Base-by-base conservation (phyloP, 148 eudicot genomes). In the Rhododendron vialii region DNA sequence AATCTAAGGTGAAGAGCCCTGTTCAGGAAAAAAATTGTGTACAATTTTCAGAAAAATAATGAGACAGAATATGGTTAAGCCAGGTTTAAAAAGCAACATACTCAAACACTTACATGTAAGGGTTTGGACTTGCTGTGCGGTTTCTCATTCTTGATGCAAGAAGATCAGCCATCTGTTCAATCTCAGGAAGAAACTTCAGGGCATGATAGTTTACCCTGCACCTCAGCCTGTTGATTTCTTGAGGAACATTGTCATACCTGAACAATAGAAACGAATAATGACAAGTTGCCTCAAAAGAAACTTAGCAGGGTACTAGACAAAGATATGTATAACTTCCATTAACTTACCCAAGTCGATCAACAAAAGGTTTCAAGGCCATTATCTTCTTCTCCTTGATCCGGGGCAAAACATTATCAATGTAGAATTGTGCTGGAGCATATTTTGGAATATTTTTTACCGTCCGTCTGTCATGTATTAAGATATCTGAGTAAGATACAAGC, bases 1-100 rank as follows among this genome's bases (percentile, higher is more conserved):
- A 97, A 97, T 88, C 99, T 93, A 85, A 97, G 95, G 90, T 97
- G 99, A 90, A 97, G 99, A 84, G 99, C 99, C 98, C 99, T 97
- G 95, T 73, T 80, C 55, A 91, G 33, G 59, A 53, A 59, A 8
- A 81, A 82, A 84, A 17, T n/a, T 53, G 74, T 43, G 77, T 88
- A 48, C 43, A 74, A 74, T 20, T 47, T 11, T 5, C 14, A 55
- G 61, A 43, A 30, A 50, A 22, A 35, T 45, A 76, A 73, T 14
- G 4, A 83, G 82, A 35, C 5, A 51, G 12, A 35, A 59, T 55
- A 76, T 67, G 24, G 12, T 2, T 65, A 78, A 78, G 36, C 55
- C 33, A 69, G 24, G 80, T 18, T 84, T 61, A 36, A 28, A 53
- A 76, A 22, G 15, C 45, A 75, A 73, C 74, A 69, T 36, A 43